Base-by-base conservation (phyloP, 1,284 basidiomycete genomes). In the Cutaneotrichosporon mucoides region DNA sequence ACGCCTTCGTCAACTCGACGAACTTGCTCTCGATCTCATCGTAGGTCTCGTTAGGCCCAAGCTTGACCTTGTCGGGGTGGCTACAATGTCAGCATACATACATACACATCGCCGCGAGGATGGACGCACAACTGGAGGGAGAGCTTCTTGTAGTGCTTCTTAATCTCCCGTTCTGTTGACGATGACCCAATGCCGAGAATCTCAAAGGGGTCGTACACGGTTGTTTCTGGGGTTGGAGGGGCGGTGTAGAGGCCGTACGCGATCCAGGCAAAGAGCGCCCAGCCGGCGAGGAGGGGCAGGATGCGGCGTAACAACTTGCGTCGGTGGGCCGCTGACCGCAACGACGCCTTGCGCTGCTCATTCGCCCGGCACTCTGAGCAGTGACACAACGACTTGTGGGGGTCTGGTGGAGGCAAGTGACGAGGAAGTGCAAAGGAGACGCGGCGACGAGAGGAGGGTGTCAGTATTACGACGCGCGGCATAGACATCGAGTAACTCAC, bases 51-150 rank as follows among this genome's bases (percentile, higher is more conserved):
- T 97, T 93, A 1, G 82, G 84, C 0, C 84, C 83, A 7, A 90
- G 84, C 71, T 86, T 89, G 62, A 96, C 88, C 81, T 99, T 99
- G 83, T 99, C 96, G 0, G 96, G 96, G 76, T 99, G 96, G 76
- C 92, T 95, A 64, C 13, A 11, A 24, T 24, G 43, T 68, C 52
- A 69, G 64, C 34, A 35, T 8, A 44, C 5, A 2, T 34, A 24
- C 24, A 24, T 24, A 24, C 24, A 24, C 24, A 24, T 24, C 24
- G 12, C 8, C 38, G 12, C 38, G 38, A 6, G 10, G 16, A 2
- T 9, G 1, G 15, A 83, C 88, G 66, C 70, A 93, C 92, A 88
- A 94, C 77, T 88, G 81, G 69, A 88, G 83, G 1, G 92, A 94
- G n/a, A 99, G 84, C 70, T 89, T 89, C 81, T 94, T 96, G 83